phyloP scores from a whole-genome alignment of 805 yeast species.

The Torulaspora microellipsoides region DNA sequence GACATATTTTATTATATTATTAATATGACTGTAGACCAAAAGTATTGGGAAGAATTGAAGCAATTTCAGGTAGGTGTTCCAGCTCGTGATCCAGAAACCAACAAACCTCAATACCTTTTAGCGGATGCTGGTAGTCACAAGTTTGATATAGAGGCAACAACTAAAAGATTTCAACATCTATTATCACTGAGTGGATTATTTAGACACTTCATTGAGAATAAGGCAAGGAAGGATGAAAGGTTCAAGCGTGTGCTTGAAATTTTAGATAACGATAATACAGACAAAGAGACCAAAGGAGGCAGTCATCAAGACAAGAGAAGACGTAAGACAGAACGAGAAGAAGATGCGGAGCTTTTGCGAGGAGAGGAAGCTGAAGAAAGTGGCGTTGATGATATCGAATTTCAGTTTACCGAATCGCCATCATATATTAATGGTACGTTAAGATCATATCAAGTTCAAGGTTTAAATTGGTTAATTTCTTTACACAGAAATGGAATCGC shows the following conservation, averaged over 20 bases:
- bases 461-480: constrained; percentile 72
- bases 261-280: constrained; percentile 22
- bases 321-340: constrained; percentile 72
- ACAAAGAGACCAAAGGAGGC: constrained; percentile 13
- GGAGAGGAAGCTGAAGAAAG: constrained; percentile 44
- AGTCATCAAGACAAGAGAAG: constrained; percentile 42
- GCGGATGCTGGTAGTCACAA: constrained; percentile 22
- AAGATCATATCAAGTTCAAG: constrained; percentile 75
- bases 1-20: too few species aligned
- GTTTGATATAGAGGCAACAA: constrained; percentile 55
- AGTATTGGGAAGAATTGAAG: constrained; percentile 24
- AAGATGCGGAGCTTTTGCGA: constrained; percentile 68
- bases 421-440: constrained; percentile 58
- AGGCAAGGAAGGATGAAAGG: constrained; percentile 56
- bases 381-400: constrained; percentile 23
- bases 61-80: constrained; percentile 26
- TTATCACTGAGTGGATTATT: constrained; percentile 62
- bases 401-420: constrained; percentile 78
- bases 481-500: constrained; percentile 62
- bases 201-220: constrained; percentile 61
- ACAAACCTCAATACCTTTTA: constrained; percentile 27
- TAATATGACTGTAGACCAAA: constrained; percentile 19
- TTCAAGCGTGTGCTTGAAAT: constrained; percentile 50
- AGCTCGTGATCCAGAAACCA: constrained; percentile 19
- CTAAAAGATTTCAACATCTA: constrained; percentile 62